A percentile compares a stretch with the other conserved stretches of the same genome.
phyloP scores from a whole-genome alignment of 768 basidiomycete species.

The Lentinula sp. region DNA sequence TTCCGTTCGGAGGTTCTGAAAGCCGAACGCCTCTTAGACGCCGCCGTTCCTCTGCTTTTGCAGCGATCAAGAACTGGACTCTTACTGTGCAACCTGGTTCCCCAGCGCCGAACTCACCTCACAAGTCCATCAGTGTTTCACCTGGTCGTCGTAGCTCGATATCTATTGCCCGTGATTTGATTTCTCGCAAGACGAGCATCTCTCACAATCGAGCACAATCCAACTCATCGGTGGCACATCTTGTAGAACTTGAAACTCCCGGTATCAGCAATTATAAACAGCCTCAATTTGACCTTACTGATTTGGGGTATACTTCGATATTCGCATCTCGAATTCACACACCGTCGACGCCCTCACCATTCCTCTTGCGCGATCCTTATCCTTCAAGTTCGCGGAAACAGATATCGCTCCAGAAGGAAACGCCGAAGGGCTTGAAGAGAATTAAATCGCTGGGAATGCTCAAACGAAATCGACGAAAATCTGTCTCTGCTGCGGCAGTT shows the following conservation, averaged over 20 bases:
- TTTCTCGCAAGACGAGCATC: slow-evolving; percentile 23
- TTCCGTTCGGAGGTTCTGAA: not conserved
- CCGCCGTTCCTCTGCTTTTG: slow-evolving; percentile 17
- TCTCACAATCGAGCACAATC: slow-evolving; percentile 24
- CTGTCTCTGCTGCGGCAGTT: slow-evolving; percentile 11
- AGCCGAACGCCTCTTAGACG: slow-evolving; percentile 25
- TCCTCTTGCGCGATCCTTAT: slow-evolving; percentile 15
- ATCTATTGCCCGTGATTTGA: not conserved
- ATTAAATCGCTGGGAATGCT: slow-evolving; percentile 50
- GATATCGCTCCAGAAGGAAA: slow-evolving; percentile 13
- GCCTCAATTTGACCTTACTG: slow-evolving; percentile 47
- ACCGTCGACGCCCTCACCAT: slow-evolving; percentile 34
- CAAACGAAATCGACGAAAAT: slow-evolving; percentile 33
- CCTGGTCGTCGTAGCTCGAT: not conserved
- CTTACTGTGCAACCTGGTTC: slow-evolving; percentile 65
- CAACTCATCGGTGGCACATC: slow-evolving; percentile 38
- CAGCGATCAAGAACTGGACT: slow-evolving; percentile 57
- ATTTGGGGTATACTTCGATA: slow-evolving; percentile 60
- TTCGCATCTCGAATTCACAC: slow-evolving; percentile 56
- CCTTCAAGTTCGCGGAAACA: slow-evolving; percentile 14
- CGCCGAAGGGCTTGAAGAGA: slow-evolving; percentile 29
- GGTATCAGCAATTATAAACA: slow-evolving; percentile 27
- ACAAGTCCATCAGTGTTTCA: not conserved
- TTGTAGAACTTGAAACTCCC: slow-evolving; percentile 32
- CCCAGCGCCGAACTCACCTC: slow-evolving; percentile 37